Evolutionary conservation across 148 eudicot genomes (phyloP), one percentile per base, ranked within the genome.

Genomic region (Silene uniflora): DNA sequence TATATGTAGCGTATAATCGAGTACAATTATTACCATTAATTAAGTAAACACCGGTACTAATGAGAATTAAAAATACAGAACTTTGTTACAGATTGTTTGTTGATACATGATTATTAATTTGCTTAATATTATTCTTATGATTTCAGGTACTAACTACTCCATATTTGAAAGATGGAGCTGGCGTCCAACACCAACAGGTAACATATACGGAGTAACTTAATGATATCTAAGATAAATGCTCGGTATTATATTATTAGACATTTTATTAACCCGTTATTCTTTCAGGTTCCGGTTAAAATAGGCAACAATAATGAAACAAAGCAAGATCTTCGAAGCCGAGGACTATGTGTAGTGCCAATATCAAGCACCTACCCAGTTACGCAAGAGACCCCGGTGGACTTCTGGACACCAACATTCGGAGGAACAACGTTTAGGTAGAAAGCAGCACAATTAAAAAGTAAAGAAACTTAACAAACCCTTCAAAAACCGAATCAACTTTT

Each of bases 351-450:
- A 10, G 97, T 92, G 58, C 97, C 98, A 6, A 76, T 92, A 70
- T 86, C 98, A 35, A 88, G 89, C 82, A 90, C 96, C 1, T 90
- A 88, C 75, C 92, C 93, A 16, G 84, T 92, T 22, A 91, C 91
- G 0, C 80, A 86, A 44, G 96, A 92, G 74, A 85, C 92, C 8
- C 81, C 89, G 0, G 82, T 85, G 46, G 97, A 95, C 83, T 89
- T 92, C 72, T 95, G 97, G 98, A 87, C 98, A 59, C 92, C 98
- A 56, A 88, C 89, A 56, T 88, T 91, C 73, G 97, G 96, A 75
- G 89, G 83, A 67, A 73, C 85, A 73, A 75, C 83, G 19, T 92
- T 85, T 83, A 83, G 85, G 72, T 91, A 87, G 87, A 29, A 39
- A 39, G 8, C 44, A 39, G 4, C 1, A 4, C 6, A 35, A 32